These are phyloP conservation scores for Alternaria novae-zelandiae DNA, from an alignment of 2,329 filamentous ascomycete genomes.

Conservation along the genomic window DNA sequence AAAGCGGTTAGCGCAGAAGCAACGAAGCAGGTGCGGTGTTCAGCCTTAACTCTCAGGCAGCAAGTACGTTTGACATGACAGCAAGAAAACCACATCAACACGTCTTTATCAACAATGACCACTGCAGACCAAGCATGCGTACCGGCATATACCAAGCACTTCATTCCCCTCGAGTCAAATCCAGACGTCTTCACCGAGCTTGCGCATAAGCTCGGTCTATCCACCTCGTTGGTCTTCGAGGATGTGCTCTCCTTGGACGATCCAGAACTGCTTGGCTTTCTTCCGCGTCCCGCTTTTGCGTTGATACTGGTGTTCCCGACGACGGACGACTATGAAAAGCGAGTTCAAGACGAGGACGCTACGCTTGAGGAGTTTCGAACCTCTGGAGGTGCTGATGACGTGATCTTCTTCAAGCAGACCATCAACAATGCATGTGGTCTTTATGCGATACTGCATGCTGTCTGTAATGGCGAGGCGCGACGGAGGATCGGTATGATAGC, in stretches of 20 bases:
- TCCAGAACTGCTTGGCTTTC: conserved; percentile 77
- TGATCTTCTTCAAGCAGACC: conserved; percentile 92
- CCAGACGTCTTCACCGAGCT: conserved; percentile 87
- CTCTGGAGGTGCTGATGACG: conserved; percentile 69
- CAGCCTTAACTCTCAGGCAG: not conserved
- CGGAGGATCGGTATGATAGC: conserved; percentile 61
- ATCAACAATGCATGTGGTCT: conserved; percentile 92
- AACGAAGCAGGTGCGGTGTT: not conserved
- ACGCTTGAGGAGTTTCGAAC: conserved; percentile 66
- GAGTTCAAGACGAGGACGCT: conserved; percentile 74
- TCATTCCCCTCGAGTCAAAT: conserved; percentile 66
- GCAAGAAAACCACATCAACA: not conserved
- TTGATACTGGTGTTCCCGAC: conserved; percentile 93
- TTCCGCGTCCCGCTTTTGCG: conserved; percentile 83
- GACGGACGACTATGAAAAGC: conserved; percentile 75
- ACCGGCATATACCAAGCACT: conserved; percentile 25
- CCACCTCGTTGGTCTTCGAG: conserved; percentile 72
- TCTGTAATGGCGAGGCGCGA: conserved; percentile 76
- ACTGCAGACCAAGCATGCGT: too few species aligned
- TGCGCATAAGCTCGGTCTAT: conserved; percentile 81
- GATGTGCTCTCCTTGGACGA: conserved; percentile 90
- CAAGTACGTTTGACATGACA: not conserved
- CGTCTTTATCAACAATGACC: not conserved
- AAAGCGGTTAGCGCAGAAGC: not conserved
- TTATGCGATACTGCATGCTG: conserved; percentile 85